These are phyloP conservation scores for Pseudozyma sp. DNA, from an alignment of 1,284 basidiomycete genomes.

Conservation along the genomic window DNA sequence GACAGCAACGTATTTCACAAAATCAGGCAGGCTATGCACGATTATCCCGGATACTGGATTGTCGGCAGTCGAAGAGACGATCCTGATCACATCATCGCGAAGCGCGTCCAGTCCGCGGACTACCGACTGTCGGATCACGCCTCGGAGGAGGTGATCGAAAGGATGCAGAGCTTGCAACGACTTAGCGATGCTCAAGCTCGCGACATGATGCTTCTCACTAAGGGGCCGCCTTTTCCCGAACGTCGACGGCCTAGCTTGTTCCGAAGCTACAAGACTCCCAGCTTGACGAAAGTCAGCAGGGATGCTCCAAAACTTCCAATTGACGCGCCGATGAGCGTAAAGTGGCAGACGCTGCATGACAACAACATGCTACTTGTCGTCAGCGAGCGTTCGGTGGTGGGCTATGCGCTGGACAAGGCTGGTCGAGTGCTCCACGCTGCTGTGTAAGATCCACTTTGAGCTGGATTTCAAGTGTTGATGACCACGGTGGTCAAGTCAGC, in stretches of 20 bases:
- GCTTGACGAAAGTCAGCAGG: not conserved
- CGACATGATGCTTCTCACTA: not conserved
- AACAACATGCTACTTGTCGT: not conserved
- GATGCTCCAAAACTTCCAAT: not conserved
- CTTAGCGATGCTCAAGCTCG: not conserved
- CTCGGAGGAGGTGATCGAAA: not conserved
- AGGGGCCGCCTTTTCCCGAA: constrained; percentile 8
- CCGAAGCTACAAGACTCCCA: not conserved
- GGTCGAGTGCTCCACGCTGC: not conserved
- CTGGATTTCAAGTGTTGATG: too few species aligned
- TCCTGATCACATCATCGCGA: not conserved
- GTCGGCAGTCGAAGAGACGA: not conserved
- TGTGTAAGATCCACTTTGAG: too few species aligned
- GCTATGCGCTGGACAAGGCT: constrained; percentile 5
- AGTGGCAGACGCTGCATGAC: constrained; percentile 3
- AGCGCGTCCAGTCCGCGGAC: not conserved
- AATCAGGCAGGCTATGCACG: not conserved
- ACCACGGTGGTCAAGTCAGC: too few species aligned
- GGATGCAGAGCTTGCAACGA: not conserved
- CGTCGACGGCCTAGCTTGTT: not conserved
- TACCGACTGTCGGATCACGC: not conserved
- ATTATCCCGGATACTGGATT: constrained; percentile 8
- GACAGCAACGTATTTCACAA: not conserved
- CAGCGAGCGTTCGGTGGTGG: not conserved
- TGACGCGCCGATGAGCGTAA: not conserved